phyloP scores from a whole-genome alignment of 495 filamentous ascomycete species.

The Aspergillus avenaceus region DNA sequence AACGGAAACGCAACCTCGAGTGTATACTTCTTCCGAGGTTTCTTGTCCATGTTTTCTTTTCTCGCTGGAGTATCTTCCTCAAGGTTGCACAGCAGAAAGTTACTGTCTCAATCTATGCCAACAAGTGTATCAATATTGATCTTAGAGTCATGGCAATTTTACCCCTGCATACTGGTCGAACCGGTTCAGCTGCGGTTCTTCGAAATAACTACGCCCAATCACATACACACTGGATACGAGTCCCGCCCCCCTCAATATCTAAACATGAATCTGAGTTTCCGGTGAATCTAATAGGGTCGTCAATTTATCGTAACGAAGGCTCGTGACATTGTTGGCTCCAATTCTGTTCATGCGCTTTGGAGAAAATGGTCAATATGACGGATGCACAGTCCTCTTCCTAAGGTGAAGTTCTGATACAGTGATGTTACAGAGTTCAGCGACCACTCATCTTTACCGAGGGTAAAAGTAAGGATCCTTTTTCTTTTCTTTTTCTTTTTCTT shows the following conservation, averaged over 20 bases:
- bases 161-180: constrained; percentile 5
- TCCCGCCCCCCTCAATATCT: constrained; percentile 1
- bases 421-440: not conserved
- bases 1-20: too few species aligned
- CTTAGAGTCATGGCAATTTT: not conserved
- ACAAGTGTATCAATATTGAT: too few species aligned
- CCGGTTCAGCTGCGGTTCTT: not conserved
- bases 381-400: not conserved
- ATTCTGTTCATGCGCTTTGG: not conserved
- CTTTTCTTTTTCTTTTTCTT: too few species aligned
- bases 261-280: not conserved
- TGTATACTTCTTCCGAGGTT: too few species aligned
- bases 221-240: constrained; percentile 2
- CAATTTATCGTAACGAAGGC: not conserved
- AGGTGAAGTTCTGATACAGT: not conserved
- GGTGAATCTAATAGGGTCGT: not conserved
- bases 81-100: not conserved
- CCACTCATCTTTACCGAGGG: not conserved
- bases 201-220: constrained; percentile 3
- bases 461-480: too few species aligned
- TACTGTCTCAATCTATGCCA: not conserved
- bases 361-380: too few species aligned
- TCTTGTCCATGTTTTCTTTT: not conserved
- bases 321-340: not conserved
- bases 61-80: too few species aligned